These are phyloP conservation scores for Cordyceps farinosa DNA, from an alignment of 2,329 filamentous ascomycete species.

Conservation along the genomic window DNA sequence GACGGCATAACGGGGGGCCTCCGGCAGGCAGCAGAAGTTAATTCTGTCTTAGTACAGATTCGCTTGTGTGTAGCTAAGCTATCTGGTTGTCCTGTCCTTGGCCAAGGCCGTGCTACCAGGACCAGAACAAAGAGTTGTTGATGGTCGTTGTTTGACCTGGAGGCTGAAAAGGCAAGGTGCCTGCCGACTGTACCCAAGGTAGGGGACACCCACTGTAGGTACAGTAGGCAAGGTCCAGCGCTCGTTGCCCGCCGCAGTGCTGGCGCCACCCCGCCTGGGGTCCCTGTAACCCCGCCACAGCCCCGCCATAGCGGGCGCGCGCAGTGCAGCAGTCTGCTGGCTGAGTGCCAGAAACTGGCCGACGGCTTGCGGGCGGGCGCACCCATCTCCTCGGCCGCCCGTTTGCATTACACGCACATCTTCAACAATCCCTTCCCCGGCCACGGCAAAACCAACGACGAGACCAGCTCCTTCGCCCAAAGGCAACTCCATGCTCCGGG, in stretches of 20 bases:
- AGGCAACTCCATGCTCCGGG: not conserved
- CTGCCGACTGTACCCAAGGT: no score
- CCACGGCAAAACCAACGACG: not conserved
- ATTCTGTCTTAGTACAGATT: not conserved
- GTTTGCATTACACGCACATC: not conserved
- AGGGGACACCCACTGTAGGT: no score
- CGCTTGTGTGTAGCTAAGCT: no score
- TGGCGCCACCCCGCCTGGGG: not conserved
- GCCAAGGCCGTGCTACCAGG: no score
- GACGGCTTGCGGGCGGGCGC: not conserved
- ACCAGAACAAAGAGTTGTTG: not conserved
- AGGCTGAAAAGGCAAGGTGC: not conserved
- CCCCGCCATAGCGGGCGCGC: conserved; percentile 5
- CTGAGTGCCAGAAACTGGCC: not conserved
- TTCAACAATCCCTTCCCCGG: not conserved
- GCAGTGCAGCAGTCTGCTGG: not conserved
- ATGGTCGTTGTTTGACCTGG: not conserved
- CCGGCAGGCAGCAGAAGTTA: conserved; percentile 1
- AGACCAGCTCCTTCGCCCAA: not conserved
- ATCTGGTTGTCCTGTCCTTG: no score
- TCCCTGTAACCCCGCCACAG: conserved; percentile 10
- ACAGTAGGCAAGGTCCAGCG: not conserved
- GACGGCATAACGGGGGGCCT: not conserved
- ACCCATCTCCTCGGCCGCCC: not conserved
- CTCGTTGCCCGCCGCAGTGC: not conserved